These are phyloP conservation scores for Pelargonium australe DNA, from an alignment of 441 rosid genomes.

Conservation along the genomic window DNA sequence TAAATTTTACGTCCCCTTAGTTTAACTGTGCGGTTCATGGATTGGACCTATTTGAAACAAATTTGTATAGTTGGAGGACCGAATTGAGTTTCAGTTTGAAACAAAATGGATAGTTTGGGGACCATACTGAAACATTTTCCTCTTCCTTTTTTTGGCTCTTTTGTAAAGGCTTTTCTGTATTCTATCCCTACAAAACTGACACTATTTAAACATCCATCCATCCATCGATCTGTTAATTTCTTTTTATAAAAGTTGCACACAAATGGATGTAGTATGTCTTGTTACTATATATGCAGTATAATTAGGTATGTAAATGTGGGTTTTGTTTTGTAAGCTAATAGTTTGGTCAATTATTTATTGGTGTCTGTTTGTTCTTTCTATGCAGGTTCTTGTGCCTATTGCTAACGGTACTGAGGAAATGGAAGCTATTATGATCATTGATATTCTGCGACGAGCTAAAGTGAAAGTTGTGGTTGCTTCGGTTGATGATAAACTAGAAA, in stretches of 20 bases:
- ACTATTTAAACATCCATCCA: background rate
- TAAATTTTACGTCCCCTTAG: too few species aligned
- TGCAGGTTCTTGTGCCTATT: constrained; percentile 83
- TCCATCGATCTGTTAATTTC: background rate
- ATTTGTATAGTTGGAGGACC: too few species aligned
- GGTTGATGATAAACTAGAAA: constrained; percentile 63
- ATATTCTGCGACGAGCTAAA: constrained; percentile 74
- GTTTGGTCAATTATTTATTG: too few species aligned
- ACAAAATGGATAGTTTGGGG: too few species aligned
- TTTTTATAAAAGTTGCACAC: background rate
- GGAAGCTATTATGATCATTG: constrained; percentile 81
- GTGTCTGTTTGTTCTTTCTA: constrained; percentile 3
- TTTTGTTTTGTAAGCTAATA: too few species aligned
- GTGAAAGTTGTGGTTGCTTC: constrained; percentile 85
- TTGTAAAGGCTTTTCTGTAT: background rate
- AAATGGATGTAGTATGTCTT: background rate
- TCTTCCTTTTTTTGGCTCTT: background rate
- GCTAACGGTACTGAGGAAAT: constrained; percentile 90
- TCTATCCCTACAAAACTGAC: background rate
- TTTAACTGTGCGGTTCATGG: too few species aligned
- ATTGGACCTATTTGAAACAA: too few species aligned
- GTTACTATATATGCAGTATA: background rate
- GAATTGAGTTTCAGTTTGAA: too few species aligned
- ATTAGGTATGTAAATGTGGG: too few species aligned
- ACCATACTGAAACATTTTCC: background rate